phyloP scores from a whole-genome alignment of 495 filamentous ascomycete genomes.

The Hyaloscypha finlandica region DNA sequence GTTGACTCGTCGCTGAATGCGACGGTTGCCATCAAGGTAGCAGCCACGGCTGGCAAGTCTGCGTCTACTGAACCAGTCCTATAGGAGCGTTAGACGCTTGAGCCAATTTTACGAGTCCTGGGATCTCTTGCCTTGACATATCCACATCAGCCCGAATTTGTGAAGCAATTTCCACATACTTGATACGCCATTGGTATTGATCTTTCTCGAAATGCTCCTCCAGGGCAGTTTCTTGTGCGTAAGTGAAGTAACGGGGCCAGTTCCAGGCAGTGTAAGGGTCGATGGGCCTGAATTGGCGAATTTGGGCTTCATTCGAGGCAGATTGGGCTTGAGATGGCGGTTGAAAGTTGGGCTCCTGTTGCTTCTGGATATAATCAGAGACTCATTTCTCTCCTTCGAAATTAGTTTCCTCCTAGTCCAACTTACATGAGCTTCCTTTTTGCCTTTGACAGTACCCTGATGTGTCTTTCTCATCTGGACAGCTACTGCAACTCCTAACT shows the following conservation, averaged over 20 bases:
- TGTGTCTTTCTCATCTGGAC: too few species aligned
- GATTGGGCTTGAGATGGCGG: not conserved
- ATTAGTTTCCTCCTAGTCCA: too few species aligned
- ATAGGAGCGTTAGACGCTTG: not conserved
- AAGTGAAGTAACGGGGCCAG: not conserved
- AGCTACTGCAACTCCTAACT: too few species aligned
- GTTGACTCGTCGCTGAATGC: not conserved
- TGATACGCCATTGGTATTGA: not conserved
- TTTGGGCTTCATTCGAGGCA: not conserved
- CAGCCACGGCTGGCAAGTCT: not conserved
- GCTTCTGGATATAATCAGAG: too few species aligned
- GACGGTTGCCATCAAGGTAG: not conserved
- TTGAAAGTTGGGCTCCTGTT: not conserved
- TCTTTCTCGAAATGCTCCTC: not conserved
- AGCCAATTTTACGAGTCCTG: not conserved
- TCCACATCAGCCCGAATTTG: not conserved
- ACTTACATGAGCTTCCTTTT: too few species aligned
- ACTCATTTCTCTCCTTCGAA: too few species aligned
- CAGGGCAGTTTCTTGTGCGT: not conserved
- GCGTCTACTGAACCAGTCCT: not conserved
- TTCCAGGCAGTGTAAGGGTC: not conserved
- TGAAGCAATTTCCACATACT: not conserved
- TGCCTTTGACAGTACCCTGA: too few species aligned
- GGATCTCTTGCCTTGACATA: not conserved
- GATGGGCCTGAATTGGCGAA: not conserved